A percentile compares a stretch with the other conserved stretches of the same genome.
Conservation (phyloP, 306 rosid genomes). For the Pyrus bretschneideri region DNA sequence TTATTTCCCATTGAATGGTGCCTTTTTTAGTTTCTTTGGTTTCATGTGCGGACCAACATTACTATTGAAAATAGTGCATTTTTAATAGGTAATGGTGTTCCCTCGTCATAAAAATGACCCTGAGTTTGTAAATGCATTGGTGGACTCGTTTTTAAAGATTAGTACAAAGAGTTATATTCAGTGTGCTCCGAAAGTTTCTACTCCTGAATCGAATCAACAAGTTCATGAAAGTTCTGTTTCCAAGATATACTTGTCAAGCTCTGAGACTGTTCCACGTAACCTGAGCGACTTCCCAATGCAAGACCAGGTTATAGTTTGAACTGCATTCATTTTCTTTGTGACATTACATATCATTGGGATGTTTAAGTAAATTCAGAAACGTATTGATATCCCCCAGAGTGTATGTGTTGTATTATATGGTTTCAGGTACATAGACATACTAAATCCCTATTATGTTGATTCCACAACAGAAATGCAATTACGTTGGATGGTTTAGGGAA, state of each 20-base stretch:
- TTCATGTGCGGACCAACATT: slow-evolving; percentile 7
- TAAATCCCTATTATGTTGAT: neutral
- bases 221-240: slow-evolving; percentile 26
- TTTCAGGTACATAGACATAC: neutral
- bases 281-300: slow-evolving; percentile 78
- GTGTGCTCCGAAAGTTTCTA: slow-evolving; percentile 28
- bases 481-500: neutral
- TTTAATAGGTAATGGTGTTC: slow-evolving; percentile 59
- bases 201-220: slow-evolving; percentile 29
- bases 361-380: neutral
- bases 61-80: neutral
- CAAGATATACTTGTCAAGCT: slow-evolving; percentile 21
- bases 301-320: slow-evolving; percentile 54
- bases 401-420: neutral
- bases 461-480: neutral
- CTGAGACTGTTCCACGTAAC: slow-evolving; percentile 30
- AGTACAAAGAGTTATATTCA: slow-evolving; percentile 27
- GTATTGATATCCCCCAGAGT: neutral
- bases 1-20: slow-evolving; percentile 8
- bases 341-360: neutral
- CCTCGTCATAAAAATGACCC: slow-evolving; percentile 79
- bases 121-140: slow-evolving; percentile 73
- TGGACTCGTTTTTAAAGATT: slow-evolving; percentile 68
- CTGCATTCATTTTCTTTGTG: neutral
- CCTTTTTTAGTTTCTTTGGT: neutral